Base-by-base conservation (phyloP, 345 rosid genomes). In the Citrus hindsii region DNA sequence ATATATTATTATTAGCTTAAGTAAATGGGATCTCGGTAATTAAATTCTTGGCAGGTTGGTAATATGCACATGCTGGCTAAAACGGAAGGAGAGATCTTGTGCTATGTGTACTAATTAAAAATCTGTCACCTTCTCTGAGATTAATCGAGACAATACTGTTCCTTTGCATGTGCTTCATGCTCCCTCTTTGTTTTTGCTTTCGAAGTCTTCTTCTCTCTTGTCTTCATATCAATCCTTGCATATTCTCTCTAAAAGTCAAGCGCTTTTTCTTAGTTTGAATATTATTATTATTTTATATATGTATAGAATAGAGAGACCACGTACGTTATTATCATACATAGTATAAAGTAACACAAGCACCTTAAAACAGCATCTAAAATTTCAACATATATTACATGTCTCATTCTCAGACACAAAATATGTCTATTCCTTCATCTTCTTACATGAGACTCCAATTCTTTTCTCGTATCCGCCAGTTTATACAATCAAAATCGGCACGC, bases 361-460 rank as follows among this genome's bases (percentile, higher is more conserved):
- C 68, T 62, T 55, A 67, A 42, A 42, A 80, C 76, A 63, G 71
- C 59, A 55, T 74, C 67, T 61, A 46, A 13, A 46, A 46, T 13
- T 46, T 46, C 51, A 46, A 46, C 5, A 46, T 12, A 46, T 46
- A 46, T 13, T 13, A 46, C 18, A 46, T 13, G 51, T 46, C 51
- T 46, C 48, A 13, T 46, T 61, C 35, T 42, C 83, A 81, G 65
- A 71, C 81, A 66, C 83, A 83, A 73, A 76, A 67, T 73, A 85
- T 87, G 85, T 80, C 88, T 24, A 30, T 10, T 25, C 21, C 83
- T 48, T 72, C 88, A 28, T 79, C 88, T 61, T 85, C 90, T 67
- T 77, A 68, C 85, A 78, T 77, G 65, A 88, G 88, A 72, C 87
- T 89, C 38, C 88, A 79, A 6, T 89, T 93, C 85, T 90, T 91